These are phyloP conservation scores for Paracamarosporium sp. DNA, from an alignment of 2,329 filamentous ascomycete genomes.

Conservation along the genomic window DNA sequence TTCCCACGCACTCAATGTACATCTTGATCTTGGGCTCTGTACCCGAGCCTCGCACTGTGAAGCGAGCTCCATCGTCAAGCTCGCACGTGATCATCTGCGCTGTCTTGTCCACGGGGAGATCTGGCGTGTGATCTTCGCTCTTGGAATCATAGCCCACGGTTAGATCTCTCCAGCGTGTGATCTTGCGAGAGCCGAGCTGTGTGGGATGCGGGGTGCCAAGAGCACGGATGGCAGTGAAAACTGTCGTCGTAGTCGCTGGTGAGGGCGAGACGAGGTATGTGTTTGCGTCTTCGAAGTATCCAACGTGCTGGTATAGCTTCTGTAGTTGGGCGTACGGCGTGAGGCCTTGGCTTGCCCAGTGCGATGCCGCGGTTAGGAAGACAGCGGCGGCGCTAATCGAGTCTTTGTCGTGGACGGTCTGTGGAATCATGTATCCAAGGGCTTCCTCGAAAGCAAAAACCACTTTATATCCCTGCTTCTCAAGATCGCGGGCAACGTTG, in stretches of 20 bases:
- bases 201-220: slow-evolving; percentile 52
- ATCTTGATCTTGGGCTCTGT: slow-evolving; percentile 73
- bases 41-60: slow-evolving; percentile 67
- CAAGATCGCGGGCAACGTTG: slow-evolving; percentile 63
- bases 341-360: slow-evolving; percentile 60
- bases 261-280: slow-evolving; percentile 68
- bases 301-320: slow-evolving; percentile 63
- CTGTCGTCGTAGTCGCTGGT: slow-evolving; percentile 57
- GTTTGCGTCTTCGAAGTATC: slow-evolving; percentile 69
- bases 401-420: slow-evolving; percentile 70
- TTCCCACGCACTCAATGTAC: slow-evolving; percentile 59
- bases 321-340: slow-evolving; percentile 65
- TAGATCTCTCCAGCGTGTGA: slow-evolving; percentile 67
- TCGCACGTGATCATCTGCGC: slow-evolving; percentile 71
- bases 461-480: slow-evolving; percentile 55
- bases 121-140: slow-evolving; percentile 58
- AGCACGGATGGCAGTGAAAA: slow-evolving; percentile 62
- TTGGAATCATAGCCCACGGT: slow-evolving; percentile 67
- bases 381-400: slow-evolving; percentile 66
- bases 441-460: slow-evolving; percentile 70
- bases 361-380: slow-evolving; percentile 62
- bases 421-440: slow-evolving; percentile 70
- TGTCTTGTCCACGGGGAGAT: slow-evolving; percentile 61
- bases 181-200: slow-evolving; percentile 58
- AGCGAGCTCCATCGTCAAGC: slow-evolving; percentile 61